phyloP scores from a whole-genome alignment of 2,329 filamentous ascomycete genomes.

The Trichoderma sp. region DNA sequence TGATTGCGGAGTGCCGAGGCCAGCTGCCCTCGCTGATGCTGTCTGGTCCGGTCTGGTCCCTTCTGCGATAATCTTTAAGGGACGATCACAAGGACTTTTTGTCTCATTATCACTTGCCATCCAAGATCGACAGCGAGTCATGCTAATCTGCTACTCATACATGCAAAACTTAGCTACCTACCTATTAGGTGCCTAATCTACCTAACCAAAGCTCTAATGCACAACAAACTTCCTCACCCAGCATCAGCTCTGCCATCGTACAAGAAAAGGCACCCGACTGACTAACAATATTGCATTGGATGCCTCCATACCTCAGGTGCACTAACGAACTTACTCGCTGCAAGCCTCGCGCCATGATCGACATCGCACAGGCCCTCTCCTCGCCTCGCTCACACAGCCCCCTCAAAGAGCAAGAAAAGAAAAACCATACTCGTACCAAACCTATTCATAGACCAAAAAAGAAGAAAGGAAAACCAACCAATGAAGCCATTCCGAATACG shows the following conservation, averaged over 20 bases:
- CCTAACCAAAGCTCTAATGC: neutral
- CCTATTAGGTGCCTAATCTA: neutral
- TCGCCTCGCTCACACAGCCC: neutral
- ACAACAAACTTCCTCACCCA: neutral
- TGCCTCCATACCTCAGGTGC: neutral
- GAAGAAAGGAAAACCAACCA: neutral
- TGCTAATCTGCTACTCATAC: neutral
- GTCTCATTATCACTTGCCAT: neutral
- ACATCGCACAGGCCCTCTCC: neutral
- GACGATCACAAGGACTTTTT: neutral
- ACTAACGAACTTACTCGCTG: neutral
- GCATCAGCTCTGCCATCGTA: neutral
- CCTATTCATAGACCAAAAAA: neutral
- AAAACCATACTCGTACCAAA: neutral
- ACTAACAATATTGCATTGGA: neutral
- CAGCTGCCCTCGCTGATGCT: neutral
- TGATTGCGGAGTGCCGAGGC: neutral
- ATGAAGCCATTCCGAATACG: neutral
- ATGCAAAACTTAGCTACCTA: neutral
- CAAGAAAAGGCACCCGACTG: neutral
- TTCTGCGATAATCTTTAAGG: neutral
- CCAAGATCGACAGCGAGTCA: neutral
- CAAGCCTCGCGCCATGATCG: neutral
- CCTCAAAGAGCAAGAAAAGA: neutral
- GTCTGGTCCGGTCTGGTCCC: neutral